Evolutionary conservation across 2,329 filamentous ascomycete species (phyloP).

Genomic region (Stromatinia cepivora): DNA sequence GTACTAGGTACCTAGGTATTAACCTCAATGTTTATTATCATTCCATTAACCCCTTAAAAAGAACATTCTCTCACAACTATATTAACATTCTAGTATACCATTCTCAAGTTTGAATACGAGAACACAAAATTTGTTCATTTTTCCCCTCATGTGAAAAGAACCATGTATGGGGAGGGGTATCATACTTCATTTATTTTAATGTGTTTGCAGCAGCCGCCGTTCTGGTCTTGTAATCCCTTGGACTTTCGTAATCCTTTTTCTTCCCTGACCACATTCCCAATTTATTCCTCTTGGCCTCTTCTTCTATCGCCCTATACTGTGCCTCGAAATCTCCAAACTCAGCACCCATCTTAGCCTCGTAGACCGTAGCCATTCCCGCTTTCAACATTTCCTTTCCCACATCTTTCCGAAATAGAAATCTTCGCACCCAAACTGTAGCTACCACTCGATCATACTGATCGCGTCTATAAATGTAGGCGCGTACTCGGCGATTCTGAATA

Average conservation of each 20-base stretch:
- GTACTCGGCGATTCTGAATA: slow-evolving; percentile 70
- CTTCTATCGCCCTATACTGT: slow-evolving; percentile 66
- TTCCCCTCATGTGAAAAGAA: background rate
- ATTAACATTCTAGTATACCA: background rate
- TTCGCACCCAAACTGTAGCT: slow-evolving; percentile 76
- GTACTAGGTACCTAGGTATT: background rate
- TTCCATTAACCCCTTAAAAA: slow-evolving; percentile 2
- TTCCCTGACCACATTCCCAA: slow-evolving; percentile 75
- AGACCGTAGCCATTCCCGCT: slow-evolving; percentile 81
- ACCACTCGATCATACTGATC: slow-evolving; percentile 95
- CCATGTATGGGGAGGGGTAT: background rate
- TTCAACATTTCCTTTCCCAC: slow-evolving; percentile 89
- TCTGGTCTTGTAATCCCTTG: slow-evolving; percentile 78
- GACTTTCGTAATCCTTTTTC: slow-evolving; percentile 70
- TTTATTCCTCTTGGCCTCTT: slow-evolving; percentile 62
- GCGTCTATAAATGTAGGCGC: slow-evolving; percentile 76
- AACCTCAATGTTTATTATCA: background rate
- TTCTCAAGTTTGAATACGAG: background rate
- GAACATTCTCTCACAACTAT: background rate
- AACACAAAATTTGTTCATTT: background rate
- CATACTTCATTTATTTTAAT: slow-evolving; percentile 34
- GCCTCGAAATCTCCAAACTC: slow-evolving; percentile 76
- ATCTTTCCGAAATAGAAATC: slow-evolving; percentile 66
- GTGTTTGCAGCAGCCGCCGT: slow-evolving; percentile 41
- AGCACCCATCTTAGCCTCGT: slow-evolving; percentile 85